phyloP scores from a whole-genome alignment of 805 yeast genomes.

The Schizosaccharomyces pombe region ASM294v3 CU329670.1:1548001-1548500 shows the following conservation, averaged over 20 bases:
- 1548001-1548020: constrained; percentile 46
- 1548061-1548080: constrained; percentile 22
- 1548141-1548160: background rate
- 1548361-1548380: constrained; percentile 2
- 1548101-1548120: constrained; percentile 28
- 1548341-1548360: constrained; percentile 12
- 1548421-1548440: constrained; percentile 56
- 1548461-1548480: constrained; percentile 33
- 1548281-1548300: constrained; percentile 19
- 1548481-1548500: constrained; percentile 10
- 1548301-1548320: constrained; percentile 25
- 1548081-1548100: constrained; percentile 22
- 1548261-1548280: constrained; percentile 26
- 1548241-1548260: constrained; percentile 25
- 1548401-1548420: constrained; percentile 41
- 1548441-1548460: constrained; percentile 51
- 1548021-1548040: constrained; percentile 42
- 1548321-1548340: background rate
- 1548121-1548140: constrained; percentile 20
- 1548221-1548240: constrained; percentile 41
- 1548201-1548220: constrained; percentile 38
- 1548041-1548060: constrained; percentile 23
- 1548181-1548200: constrained; percentile 20
- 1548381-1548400: constrained; percentile 16
- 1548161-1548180: background rate